Percentiles rank a stretch among this genome's conserved stretches.
phyloP scores from a whole-genome alignment of 768 basidiomycete genomes.

The Leccinum sublutescens region DNA sequence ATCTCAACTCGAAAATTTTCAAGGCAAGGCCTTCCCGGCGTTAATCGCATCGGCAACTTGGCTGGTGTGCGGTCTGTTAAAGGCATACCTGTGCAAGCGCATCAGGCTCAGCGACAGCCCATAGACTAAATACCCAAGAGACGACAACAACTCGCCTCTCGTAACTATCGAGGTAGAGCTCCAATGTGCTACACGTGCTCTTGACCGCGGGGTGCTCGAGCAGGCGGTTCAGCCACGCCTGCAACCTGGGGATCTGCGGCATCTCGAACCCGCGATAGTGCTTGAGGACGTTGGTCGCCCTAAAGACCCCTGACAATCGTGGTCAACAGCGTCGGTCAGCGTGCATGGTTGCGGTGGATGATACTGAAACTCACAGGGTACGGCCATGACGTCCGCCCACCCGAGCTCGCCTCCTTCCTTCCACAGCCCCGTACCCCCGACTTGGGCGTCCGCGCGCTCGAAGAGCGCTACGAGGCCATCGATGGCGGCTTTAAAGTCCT shows the following conservation, averaged over 20 bases:
- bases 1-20: constrained; percentile 19
- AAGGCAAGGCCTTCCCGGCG: constrained; percentile 60
- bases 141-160: constrained; percentile 48
- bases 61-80: constrained; percentile 75
- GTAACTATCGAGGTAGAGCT: constrained; percentile 69
- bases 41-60: constrained; percentile 78
- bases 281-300: constrained; percentile 59
- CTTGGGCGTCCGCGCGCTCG: constrained; percentile 47
- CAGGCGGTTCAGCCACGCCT: constrained; percentile 52
- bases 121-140: background rate
- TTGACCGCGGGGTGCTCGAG: constrained; percentile 63
- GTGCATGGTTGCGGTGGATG: background rate
- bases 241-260: constrained; percentile 47
- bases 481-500: constrained; percentile 54
- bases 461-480: constrained; percentile 52
- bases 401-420: constrained; percentile 54
- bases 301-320: constrained; percentile 56
- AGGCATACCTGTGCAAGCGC: constrained; percentile 55
- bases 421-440: constrained; percentile 59
- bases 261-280: constrained; percentile 68
- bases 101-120: background rate
- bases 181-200: constrained; percentile 64
- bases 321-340: background rate
- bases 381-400: constrained; percentile 66
- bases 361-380: constrained; percentile 52